These are phyloP conservation scores for Cladosporium oxysporum DNA, from an alignment of 2,329 filamentous ascomycete genomes.

Conservation along the genomic window DNA sequence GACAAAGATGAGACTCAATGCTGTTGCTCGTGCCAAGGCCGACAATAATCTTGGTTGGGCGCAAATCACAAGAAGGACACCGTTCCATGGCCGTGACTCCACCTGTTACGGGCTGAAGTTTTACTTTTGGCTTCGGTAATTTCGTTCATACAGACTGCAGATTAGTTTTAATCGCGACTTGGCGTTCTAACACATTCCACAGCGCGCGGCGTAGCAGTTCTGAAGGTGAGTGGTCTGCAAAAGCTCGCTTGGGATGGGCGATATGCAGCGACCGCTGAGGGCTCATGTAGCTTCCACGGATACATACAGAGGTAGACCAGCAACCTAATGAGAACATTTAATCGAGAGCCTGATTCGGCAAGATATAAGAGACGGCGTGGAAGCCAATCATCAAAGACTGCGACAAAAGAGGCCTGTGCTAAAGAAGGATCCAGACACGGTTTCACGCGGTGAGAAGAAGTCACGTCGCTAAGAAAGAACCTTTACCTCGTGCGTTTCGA, in stretches of 20 bases:
- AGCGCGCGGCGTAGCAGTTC: not conserved
- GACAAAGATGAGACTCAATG: not conserved
- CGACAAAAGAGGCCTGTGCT: not conserved
- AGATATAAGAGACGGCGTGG: not conserved
- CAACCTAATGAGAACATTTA: not conserved
- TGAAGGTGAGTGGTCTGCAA: not conserved
- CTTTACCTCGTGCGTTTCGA: no score
- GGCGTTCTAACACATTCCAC: not conserved
- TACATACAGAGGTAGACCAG: not conserved
- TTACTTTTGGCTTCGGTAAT: not conserved
- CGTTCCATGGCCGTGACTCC: not conserved
- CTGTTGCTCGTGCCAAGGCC: not conserved
- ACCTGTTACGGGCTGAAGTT: not conserved
- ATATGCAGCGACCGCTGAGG: not conserved
- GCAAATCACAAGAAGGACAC: not conserved
- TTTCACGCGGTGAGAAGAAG: not conserved
- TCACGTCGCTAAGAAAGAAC: not conserved
- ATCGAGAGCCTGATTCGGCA: not conserved
- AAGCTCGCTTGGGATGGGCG: not conserved
- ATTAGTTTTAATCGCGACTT: not conserved
- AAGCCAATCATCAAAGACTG: not conserved
- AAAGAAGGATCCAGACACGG: not conserved
- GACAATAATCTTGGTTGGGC: not conserved
- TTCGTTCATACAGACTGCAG: not conserved
- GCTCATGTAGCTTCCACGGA: not conserved